Evolutionary conservation across 352 stramenopile species (phyloP).

Genomic region (Globisporangium acanthophoron): DNA sequence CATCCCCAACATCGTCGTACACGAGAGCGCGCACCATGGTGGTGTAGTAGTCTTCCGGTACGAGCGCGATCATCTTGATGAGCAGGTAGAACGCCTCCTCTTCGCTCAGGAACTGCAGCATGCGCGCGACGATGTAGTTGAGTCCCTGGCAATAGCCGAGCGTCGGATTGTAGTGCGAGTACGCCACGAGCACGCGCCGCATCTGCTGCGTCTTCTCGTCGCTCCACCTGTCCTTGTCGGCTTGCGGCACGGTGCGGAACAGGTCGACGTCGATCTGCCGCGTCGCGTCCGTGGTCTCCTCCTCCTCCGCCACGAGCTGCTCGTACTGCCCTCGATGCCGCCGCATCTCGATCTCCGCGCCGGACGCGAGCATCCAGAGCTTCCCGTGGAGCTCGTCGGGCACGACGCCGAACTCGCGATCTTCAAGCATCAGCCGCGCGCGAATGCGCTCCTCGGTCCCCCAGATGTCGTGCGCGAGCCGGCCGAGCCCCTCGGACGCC

Average conservation of each 20-base stretch:
- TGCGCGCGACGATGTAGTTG: conserved; percentile 82
- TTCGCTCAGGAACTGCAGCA: conserved; percentile 63
- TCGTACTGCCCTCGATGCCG: conserved; percentile 53
- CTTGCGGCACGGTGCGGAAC: conserved; percentile 57
- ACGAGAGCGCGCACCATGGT: conserved; percentile 56
- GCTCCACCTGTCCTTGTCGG: conserved; percentile 60
- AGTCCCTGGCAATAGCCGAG: conserved; percentile 86
- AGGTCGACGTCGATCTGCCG: conserved; percentile 85
- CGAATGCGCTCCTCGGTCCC: conserved; percentile 77
- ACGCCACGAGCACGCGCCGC: conserved; percentile 78
- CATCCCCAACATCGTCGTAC: not conserved
- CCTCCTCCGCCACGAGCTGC: conserved; percentile 39
- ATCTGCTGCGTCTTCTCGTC: conserved; percentile 69
- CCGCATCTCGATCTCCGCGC: conserved; percentile 60
- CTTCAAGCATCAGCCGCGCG: conserved; percentile 54
- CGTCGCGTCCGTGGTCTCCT: conserved; percentile 61
- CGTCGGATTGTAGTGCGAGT: conserved; percentile 73
- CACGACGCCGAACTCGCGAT: conserved; percentile 44
- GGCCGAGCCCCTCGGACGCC: conserved; percentile 42
- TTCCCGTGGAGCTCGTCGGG: conserved; percentile 69
- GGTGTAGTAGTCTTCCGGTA: conserved; percentile 86
- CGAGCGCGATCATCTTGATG: conserved; percentile 65
- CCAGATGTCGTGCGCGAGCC: conserved; percentile 75
- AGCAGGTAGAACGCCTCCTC: conserved; percentile 84
- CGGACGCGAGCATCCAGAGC: conserved; percentile 77